Evolutionary conservation across 2,329 filamentous ascomycete genomes (phyloP).

Genomic region (Xylaria sp.): DNA sequence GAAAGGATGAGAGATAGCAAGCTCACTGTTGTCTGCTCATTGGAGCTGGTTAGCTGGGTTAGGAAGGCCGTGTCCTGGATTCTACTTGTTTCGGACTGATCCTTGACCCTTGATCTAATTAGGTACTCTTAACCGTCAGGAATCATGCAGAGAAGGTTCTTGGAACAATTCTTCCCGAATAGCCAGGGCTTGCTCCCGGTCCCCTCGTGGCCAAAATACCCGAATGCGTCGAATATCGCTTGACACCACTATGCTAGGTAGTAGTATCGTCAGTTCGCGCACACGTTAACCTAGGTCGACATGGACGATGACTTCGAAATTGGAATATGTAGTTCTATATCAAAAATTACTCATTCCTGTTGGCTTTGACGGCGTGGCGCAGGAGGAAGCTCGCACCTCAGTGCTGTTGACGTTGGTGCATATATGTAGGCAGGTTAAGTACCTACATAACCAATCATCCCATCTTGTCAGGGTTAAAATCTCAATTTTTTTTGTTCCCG

Average conservation of each 20-base stretch:
- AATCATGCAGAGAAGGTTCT: conserved; percentile 38
- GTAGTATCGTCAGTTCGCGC: background rate
- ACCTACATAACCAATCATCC: no score
- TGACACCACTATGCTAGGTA: background rate
- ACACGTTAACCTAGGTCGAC: background rate
- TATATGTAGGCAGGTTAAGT: background rate
- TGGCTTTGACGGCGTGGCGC: conserved; percentile 21
- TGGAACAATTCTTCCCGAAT: conserved; percentile 28
- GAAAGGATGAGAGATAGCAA: conserved; percentile 13
- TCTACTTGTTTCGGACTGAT: conserved; percentile 25
- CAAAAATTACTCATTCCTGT: conserved; percentile 3
- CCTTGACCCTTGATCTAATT: conserved; percentile 25
- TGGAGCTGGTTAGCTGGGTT: conserved; percentile 22
- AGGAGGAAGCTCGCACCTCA: background rate
- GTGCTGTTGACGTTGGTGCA: background rate
- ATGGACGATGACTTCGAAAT: background rate
- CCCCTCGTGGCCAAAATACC: conserved; percentile 17
- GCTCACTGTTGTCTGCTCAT: background rate
- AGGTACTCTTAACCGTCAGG: conserved; percentile 26
- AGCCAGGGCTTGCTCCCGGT: conserved; percentile 15
- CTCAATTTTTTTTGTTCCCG: no score
- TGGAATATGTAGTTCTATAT: background rate
- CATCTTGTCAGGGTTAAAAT: no score
- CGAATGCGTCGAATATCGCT: conserved; percentile 1
- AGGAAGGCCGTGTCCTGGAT: conserved; percentile 26